Conservation (phyloP, 2,329 filamentous ascomycete species). For the Pseudofabraea citricarpa region DNA sequence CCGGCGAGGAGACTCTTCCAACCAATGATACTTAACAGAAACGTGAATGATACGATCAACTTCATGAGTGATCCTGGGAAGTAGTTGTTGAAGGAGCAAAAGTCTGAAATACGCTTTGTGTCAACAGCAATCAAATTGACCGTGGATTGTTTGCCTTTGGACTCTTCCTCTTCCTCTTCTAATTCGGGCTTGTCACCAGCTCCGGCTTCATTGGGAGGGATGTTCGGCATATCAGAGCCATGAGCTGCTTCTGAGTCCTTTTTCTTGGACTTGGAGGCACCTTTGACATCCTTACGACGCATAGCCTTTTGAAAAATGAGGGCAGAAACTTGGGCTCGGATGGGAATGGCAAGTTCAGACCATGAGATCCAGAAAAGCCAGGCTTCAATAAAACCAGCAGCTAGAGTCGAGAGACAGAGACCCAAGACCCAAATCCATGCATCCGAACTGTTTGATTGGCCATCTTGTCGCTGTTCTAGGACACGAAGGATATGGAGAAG, state of each 20-base stretch:
- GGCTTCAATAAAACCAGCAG: slow-evolving; percentile 51
- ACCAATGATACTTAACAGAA: slow-evolving; percentile 65
- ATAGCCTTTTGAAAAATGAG: slow-evolving; percentile 75
- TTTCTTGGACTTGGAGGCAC: slow-evolving; percentile 42
- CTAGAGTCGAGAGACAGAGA: slow-evolving; percentile 55
- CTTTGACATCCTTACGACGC: slow-evolving; percentile 72
- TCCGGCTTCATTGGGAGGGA: slow-evolving; percentile 18
- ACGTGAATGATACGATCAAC: slow-evolving; percentile 59
- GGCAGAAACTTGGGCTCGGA: slow-evolving; percentile 65
- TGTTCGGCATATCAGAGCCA: slow-evolving; percentile 24
- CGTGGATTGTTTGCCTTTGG: slow-evolving; percentile 63
- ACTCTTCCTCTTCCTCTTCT: slow-evolving; percentile 38
- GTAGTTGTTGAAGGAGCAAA: slow-evolving; percentile 60
- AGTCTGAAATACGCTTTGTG: slow-evolving; percentile 62
- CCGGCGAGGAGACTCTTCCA: slow-evolving; percentile 66
- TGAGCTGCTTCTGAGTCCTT: slow-evolving; percentile 21
- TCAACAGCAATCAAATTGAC: slow-evolving; percentile 80
- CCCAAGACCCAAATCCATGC: slow-evolving; percentile 66
- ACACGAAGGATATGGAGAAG: slow-evolving; percentile 60
- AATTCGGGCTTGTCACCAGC: slow-evolving; percentile 26
- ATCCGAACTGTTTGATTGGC: slow-evolving; percentile 41
- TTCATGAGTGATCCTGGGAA: slow-evolving; percentile 60
- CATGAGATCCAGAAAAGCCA: slow-evolving; percentile 65
- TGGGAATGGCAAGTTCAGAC: slow-evolving; percentile 56
- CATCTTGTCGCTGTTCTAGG: slow-evolving; percentile 51